phyloP scores from a whole-genome alignment of 495 filamentous ascomycete genomes.

The Xylaria acuta region DNA sequence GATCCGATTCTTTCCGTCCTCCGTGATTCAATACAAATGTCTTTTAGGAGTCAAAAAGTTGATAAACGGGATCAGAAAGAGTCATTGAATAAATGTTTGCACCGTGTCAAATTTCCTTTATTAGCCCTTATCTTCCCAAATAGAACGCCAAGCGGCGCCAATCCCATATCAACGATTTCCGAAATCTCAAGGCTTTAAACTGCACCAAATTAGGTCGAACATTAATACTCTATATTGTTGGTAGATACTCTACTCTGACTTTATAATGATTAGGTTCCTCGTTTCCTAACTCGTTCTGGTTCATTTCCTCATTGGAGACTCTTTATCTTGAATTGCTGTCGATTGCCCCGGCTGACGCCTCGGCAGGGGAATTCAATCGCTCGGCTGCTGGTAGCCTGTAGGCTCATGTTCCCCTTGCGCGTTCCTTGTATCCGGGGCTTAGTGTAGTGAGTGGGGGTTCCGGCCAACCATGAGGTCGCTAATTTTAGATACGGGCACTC shows the following conservation, averaged over 20 bases:
- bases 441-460: background rate
- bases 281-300: background rate
- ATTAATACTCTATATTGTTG: background rate
- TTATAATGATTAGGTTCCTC: background rate
- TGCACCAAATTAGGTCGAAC: background rate
- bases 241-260: background rate
- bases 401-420: background rate
- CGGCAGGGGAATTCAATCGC: background rate
- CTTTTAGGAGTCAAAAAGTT: background rate
- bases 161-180: background rate
- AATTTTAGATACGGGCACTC: background rate
- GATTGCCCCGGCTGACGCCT: background rate
- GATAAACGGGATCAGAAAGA: background rate
- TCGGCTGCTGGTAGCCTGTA: background rate
- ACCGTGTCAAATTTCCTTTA: background rate
- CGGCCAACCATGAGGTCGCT: background rate
- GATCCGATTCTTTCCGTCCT: background rate
- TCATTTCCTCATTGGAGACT: too few species aligned
- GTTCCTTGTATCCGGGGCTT: background rate
- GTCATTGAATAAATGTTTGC: background rate
- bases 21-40: background rate
- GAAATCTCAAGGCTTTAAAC: background rate
- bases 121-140: background rate
- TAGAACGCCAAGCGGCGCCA: conserved; percentile 5
- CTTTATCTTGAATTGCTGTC: background rate